These are phyloP conservation scores for Aristolochia fimbriata DNA, from an alignment of 164 flowering plant species.

Conservation along the genomic window DNA sequence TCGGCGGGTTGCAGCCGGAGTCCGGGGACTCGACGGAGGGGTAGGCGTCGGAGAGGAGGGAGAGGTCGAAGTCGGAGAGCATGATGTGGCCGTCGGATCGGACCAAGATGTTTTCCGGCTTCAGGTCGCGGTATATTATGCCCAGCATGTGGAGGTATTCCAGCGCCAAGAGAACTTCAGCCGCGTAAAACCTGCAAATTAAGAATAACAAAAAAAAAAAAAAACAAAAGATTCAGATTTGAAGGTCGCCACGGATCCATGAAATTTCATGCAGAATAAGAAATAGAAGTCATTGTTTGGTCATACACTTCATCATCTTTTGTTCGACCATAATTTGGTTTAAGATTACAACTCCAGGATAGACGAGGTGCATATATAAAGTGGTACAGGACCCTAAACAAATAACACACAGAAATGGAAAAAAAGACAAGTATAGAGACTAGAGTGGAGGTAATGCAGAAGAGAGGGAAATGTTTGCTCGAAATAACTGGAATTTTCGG, in stretches of 20 bases:
- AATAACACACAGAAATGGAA: no score
- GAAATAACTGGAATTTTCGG: no score
- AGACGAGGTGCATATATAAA: no score
- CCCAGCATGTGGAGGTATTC: constrained; percentile 93
- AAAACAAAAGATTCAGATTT: no score
- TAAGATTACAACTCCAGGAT: no score
- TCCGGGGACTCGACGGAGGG: constrained; percentile 42
- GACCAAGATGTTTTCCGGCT: constrained; percentile 78
- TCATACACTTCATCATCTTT: no score
- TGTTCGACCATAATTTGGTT: no score
- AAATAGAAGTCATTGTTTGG: background rate
- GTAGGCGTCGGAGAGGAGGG: constrained; percentile 53
- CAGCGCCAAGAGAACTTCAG: constrained; percentile 77
- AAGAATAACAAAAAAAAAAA: background rate
- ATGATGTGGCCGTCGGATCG: constrained; percentile 92
- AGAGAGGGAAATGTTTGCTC: no score
- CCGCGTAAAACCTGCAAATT: constrained; percentile 77
- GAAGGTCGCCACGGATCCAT: background rate
- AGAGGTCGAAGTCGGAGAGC: constrained; percentile 87
- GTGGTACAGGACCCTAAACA: no score
- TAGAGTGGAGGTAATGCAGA: no score
- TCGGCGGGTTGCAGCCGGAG: constrained; percentile 7
- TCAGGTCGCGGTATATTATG: constrained; percentile 78
- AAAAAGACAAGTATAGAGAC: no score
- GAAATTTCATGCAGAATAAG: background rate